Evolutionary conservation across 768 basidiomycete genomes (phyloP), one percentile per base, ranked within the genome.

Genomic region (Tulasnella sp.): DNA sequence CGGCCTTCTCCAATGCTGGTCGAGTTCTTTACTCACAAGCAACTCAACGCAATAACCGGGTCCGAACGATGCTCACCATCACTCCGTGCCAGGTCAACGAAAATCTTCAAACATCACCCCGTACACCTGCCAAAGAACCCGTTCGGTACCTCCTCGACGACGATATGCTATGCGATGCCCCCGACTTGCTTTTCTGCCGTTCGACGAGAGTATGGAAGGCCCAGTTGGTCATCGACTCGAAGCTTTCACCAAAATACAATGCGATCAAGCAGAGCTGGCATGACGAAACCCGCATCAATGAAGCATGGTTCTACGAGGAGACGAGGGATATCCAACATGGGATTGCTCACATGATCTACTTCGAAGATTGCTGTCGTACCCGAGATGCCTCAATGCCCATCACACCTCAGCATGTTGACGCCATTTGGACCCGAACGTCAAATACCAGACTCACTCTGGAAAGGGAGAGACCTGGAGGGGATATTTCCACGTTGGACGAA

Each of bases 261-360:
- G 46, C 46, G 6, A 46, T 74, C 74, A 74, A 74, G 24, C 36
- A 74, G 39, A 74, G 44, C 39, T 46, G 46, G 40, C 74, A 74
- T 24, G 40, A 44, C 12, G 74, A 74, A n/a, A 12, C 1, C 16
- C 74, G 74, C 24, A 36, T 14, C 40, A 40, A 74, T 21, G 74
- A 74, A 44, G 74, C 40, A 3, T 31, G 27, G 36, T 74, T 74
- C 24, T 46, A 74, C 24, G 24, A 74, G 24, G 8, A 46, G 40
- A 27, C 31, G 19, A 42, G 39, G 5, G 36, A n/a, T 14, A 42
- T 74, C 27, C 2, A 74, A 16, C 24, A 31, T 12, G 74, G 74
- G 27, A 46, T 74, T 74, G 24, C 74, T 5, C 74, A 46, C 74
- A 74, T 74, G 74, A 46, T 19, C 27, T 42, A 31, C 40, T 74